These are phyloP conservation scores for Hypoxylon cercidicola DNA, from an alignment of 495 filamentous ascomycete genomes.

Conservation along the genomic window DNA sequence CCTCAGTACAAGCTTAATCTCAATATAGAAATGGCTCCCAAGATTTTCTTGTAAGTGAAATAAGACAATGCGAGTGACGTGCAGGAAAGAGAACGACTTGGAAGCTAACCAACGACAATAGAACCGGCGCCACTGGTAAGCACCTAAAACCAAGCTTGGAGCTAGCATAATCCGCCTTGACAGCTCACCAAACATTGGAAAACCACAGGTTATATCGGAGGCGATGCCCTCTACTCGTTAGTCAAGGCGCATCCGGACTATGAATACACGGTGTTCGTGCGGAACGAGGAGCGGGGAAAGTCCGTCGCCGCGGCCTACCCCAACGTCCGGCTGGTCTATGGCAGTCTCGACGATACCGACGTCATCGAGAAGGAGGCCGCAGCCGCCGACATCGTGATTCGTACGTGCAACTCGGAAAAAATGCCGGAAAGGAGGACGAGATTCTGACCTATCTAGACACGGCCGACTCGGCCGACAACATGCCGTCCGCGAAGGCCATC, in stretches of 20 bases:
- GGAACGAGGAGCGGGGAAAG: conserved; percentile 72
- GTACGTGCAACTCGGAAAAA: conserved; percentile 51
- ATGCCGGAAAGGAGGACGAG: not conserved
- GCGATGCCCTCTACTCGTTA: conserved; percentile 72
- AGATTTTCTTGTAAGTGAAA: conserved; percentile 52
- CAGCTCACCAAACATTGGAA: conserved; percentile 9
- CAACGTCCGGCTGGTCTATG: conserved; percentile 62
- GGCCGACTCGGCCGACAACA: conserved; percentile 59
- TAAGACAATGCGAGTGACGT: not conserved
- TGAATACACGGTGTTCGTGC: conserved; percentile 72
- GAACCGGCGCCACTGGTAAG: conserved; percentile 54
- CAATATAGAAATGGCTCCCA: conserved; percentile 42
- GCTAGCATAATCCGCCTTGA: not conserved
- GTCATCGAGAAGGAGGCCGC: conserved; percentile 67
- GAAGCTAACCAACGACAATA: conserved; percentile 32
- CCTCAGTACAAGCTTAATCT: not conserved
- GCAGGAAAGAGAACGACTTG: not conserved
- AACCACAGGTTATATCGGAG: conserved; percentile 75
- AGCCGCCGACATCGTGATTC: conserved; percentile 73
- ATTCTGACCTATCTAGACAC: conserved; percentile 48
- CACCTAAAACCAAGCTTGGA: not conserved
- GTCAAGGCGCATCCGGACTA: conserved; percentile 72
- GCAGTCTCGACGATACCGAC: conserved; percentile 64
- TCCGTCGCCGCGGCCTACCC: conserved; percentile 68
- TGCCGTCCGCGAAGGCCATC: conserved; percentile 55